phyloP scores from a whole-genome alignment of 2,329 filamentous ascomycete genomes.

The Aspergillus carbonarius region DNA sequence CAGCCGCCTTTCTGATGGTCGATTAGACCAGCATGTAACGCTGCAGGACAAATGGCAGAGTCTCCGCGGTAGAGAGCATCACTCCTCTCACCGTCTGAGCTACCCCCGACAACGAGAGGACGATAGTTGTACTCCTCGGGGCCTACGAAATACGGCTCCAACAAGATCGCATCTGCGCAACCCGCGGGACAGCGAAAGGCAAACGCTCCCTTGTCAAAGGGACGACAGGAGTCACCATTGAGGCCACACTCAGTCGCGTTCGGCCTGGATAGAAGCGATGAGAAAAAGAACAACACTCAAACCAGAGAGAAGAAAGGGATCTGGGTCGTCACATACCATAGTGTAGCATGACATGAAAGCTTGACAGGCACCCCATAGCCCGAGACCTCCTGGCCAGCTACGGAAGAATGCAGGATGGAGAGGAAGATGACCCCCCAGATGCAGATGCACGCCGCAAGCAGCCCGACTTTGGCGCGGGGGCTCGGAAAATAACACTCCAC shows the following conservation, averaged over 20 bases:
- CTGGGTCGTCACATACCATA: conserved; percentile 40
- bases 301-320: too few relatives aligned
- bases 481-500: conserved; percentile 31
- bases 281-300: not conserved
- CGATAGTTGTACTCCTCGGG: conserved; percentile 55
- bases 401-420: conserved; percentile 30
- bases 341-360: conserved; percentile 33
- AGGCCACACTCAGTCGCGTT: conserved; percentile 52
- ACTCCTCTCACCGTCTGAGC: conserved; percentile 37
- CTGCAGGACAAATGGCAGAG: conserved; percentile 61
- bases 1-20: conserved; percentile 56
- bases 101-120: conserved; percentile 56
- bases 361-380: conserved; percentile 37
- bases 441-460: conserved; percentile 27
- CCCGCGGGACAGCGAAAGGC: conserved; percentile 60
- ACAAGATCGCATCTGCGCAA: conserved; percentile 52
- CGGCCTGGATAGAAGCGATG: conserved; percentile 22
- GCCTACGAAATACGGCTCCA: conserved; percentile 59
- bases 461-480: conserved; percentile 22
- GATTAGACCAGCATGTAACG: conserved; percentile 60
- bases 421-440: conserved; percentile 38
- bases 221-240: conserved; percentile 57
- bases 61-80: conserved; percentile 58
- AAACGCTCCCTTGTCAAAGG: conserved; percentile 55
- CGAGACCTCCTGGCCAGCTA: conserved; percentile 29